phyloP scores from a whole-genome alignment of 768 basidiomycete genomes.

The Podaxis sp. region DNA sequence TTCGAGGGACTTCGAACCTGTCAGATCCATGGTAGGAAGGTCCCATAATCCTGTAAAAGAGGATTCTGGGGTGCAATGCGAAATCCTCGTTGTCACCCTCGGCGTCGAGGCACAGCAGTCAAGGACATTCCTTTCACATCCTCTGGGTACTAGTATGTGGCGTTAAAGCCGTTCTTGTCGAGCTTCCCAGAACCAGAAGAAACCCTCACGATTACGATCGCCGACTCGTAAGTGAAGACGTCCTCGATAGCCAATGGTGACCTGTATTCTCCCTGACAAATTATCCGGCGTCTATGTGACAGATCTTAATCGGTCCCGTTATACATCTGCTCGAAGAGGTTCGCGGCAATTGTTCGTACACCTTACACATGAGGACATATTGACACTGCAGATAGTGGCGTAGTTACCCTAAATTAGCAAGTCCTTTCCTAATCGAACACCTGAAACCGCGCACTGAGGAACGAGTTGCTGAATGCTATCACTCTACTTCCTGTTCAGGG shows the following conservation, averaged over 20 bases:
- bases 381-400: neutral
- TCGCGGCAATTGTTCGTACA: slow-evolving; percentile 5
- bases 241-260: neutral
- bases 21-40: neutral
- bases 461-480: slow-evolving; percentile 8
- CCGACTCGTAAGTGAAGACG: neutral
- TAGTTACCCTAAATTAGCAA: slow-evolving; percentile 3
- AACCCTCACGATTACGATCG: neutral
- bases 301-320: neutral
- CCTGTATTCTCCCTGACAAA: neutral
- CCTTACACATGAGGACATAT: slow-evolving; percentile 1
- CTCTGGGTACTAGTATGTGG: neutral
- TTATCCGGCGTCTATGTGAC: neutral
- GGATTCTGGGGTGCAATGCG: slow-evolving; percentile 8
- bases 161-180: neutral
- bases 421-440: neutral
- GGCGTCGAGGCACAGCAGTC: neutral
- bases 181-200: neutral
- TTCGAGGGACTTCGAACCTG: slow-evolving; percentile 1
- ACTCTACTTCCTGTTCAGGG: neutral
- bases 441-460: slow-evolving; percentile 23
- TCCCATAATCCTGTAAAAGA: neutral
- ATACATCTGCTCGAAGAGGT: neutral
- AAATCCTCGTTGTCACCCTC: slow-evolving; percentile 8
- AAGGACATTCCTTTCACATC: neutral